Conservation (phyloP, 352 stramenopile genomes). For the Globisporangium echinulatum region DNA sequence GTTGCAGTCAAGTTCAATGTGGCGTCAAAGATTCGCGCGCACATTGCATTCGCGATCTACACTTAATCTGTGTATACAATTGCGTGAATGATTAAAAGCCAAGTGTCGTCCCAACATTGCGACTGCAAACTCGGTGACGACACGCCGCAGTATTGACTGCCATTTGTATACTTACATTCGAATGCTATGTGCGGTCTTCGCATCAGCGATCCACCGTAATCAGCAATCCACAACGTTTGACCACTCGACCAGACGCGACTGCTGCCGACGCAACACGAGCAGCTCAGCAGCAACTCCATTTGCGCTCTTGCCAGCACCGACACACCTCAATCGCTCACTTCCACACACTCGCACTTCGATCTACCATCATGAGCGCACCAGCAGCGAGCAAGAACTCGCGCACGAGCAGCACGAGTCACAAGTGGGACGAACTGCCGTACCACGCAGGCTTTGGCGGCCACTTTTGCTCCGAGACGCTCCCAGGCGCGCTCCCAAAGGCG, state of each 20-base stretch:
- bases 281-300: background rate
- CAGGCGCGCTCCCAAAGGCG: slow-evolving; percentile 82
- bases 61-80: too few species aligned
- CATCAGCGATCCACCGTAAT: background rate
- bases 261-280: background rate
- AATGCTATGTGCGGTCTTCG: background rate
- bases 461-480: slow-evolving; percentile 91
- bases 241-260: background rate
- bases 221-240: background rate
- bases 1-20: background rate
- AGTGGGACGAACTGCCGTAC: slow-evolving; percentile 79
- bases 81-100: too few species aligned
- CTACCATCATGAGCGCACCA: background rate
- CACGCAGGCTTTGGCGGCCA: slow-evolving; percentile 90
- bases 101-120: too few species aligned
- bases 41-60: too few species aligned
- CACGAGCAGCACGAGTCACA: slow-evolving; percentile 1
- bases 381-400: slow-evolving; percentile 1
- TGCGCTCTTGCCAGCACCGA: background rate
- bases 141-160: background rate
- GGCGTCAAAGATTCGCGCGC: background rate
- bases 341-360: background rate
- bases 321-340: background rate
- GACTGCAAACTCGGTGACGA: too few species aligned
- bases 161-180: background rate